phyloP scores from a whole-genome alignment of 2,329 filamentous ascomycete genomes.

The Cercospora beticola region DNA sequence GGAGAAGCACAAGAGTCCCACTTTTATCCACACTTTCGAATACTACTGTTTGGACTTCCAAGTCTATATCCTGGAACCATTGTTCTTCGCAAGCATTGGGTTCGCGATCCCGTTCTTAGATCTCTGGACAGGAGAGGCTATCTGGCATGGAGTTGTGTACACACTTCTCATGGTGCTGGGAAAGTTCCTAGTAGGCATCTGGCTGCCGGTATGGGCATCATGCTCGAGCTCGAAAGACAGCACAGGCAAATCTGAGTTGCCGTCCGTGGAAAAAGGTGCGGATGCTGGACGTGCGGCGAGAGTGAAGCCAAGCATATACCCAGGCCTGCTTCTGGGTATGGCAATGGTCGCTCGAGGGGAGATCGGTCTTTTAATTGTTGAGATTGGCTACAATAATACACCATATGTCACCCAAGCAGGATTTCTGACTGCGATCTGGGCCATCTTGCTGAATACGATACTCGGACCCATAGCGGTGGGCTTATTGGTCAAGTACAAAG shows the following conservation, averaged over 20 bases:
- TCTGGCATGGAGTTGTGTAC: conserved; percentile 35
- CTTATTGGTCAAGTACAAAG: conserved; percentile 42
- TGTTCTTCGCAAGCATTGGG: conserved; percentile 37
- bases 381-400: conserved; percentile 36
- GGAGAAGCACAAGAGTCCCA: conserved; percentile 32
- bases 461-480: conserved; percentile 55
- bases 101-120: conserved; percentile 36
- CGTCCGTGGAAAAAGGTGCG: neutral
- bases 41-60: conserved; percentile 49
- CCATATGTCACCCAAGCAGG: conserved; percentile 30
- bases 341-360: conserved; percentile 36
- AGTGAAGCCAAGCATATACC: conserved; percentile 6
- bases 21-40: conserved; percentile 37
- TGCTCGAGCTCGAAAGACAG: neutral
- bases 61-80: conserved; percentile 36
- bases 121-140: conserved; percentile 34
- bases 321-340: conserved; percentile 28
- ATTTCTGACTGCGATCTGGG: conserved; percentile 41
- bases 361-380: conserved; percentile 35
- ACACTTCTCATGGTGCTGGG: conserved; percentile 33
- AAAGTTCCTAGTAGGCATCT: conserved; percentile 25
- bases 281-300: neutral
- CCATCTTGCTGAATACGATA: conserved; percentile 58
- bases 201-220: conserved; percentile 11
- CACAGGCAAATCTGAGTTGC: neutral